phyloP scores from a whole-genome alignment of 805 yeast species.

The Diddensiella caesifluorescens region DNA sequence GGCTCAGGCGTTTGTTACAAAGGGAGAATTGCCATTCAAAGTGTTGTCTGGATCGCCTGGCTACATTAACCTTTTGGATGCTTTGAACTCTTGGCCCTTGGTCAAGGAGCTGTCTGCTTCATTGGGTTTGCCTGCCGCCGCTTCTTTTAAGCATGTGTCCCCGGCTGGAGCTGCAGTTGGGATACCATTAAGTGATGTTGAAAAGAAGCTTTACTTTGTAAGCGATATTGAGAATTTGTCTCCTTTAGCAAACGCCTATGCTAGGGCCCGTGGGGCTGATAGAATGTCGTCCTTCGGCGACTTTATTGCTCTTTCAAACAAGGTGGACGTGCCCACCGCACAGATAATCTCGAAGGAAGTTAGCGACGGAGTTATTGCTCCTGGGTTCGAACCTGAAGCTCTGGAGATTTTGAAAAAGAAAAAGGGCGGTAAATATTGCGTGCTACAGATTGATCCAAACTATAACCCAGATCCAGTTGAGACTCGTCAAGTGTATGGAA shows the following conservation, averaged over 20 bases:
- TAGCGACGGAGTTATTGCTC: constrained; percentile 98
- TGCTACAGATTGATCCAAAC: constrained; percentile 93
- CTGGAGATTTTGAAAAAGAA: constrained; percentile 81
- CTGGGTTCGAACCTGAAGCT: constrained; percentile 92
- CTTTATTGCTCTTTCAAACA: constrained; percentile 94
- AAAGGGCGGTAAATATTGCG: constrained; percentile 96
- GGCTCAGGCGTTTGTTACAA: constrained; percentile 88
- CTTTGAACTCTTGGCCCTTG: constrained; percentile 97
- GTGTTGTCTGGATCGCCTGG: constrained; percentile 96
- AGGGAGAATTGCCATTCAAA: constrained; percentile 88
- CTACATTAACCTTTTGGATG: constrained; percentile 93
- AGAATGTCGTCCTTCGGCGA: constrained; percentile 99
- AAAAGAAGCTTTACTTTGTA: constrained; percentile 93
- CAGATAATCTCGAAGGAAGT: constrained; percentile 96
- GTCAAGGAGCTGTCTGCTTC: constrained; percentile 95
- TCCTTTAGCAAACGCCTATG: constrained; percentile 96
- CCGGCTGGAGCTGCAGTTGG: constrained; percentile 99
- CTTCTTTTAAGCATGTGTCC: constrained; percentile 96
- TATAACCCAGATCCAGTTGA: constrained; percentile 76
- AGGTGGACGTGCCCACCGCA: constrained; percentile 94
- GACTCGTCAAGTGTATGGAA: constrained; percentile 94
- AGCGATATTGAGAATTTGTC: constrained; percentile 90
- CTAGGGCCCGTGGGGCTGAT: constrained; percentile 99
- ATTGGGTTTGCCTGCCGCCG: constrained; percentile 95
- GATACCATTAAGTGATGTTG: constrained; percentile 81